phyloP scores from a whole-genome alignment of 441 rosid genomes.

The Syzygium malaccense region DNA sequence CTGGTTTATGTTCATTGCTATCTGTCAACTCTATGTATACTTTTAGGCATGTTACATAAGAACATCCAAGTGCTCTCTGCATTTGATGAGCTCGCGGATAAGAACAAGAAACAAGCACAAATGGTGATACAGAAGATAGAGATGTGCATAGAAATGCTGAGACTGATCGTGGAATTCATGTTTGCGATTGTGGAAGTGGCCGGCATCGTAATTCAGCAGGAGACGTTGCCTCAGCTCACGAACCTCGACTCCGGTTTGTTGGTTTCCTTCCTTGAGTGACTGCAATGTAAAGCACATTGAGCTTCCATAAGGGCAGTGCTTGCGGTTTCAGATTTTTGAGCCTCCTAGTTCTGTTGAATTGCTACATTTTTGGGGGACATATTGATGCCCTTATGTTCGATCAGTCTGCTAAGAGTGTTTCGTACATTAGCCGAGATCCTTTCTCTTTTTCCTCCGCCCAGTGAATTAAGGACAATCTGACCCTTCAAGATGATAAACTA shows the following conservation, averaged over 20 bases:
- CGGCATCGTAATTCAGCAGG: slow-evolving; percentile 27
- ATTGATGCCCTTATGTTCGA: not conserved
- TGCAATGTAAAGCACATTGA: not conserved
- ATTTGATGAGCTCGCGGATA: not conserved
- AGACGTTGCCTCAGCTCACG: not conserved
- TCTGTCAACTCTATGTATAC: not conserved
- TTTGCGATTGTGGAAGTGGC: slow-evolving; percentile 42
- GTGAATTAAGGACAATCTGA: not conserved
- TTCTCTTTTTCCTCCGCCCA: not conserved
- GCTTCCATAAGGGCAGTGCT: not conserved
- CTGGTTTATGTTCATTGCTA: not conserved
- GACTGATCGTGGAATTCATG: slow-evolving; percentile 37
- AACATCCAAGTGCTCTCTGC: not conserved
- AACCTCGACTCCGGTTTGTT: not conserved
- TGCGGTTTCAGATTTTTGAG: not conserved
- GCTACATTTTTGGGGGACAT: too few relatives aligned
- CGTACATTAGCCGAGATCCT: not conserved
- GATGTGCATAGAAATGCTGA: slow-evolving; percentile 46
- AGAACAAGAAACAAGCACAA: not conserved
- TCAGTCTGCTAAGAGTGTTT: not conserved
- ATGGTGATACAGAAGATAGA: slow-evolving; percentile 49
- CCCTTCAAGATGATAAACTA: not conserved
- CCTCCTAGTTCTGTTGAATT: too few relatives aligned
- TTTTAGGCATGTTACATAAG: too few relatives aligned
- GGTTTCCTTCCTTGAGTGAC: slow-evolving; percentile 31